Evolutionary conservation across 148 eudicot species (phyloP).

Genomic region (Gaultheria prostrata): DNA sequence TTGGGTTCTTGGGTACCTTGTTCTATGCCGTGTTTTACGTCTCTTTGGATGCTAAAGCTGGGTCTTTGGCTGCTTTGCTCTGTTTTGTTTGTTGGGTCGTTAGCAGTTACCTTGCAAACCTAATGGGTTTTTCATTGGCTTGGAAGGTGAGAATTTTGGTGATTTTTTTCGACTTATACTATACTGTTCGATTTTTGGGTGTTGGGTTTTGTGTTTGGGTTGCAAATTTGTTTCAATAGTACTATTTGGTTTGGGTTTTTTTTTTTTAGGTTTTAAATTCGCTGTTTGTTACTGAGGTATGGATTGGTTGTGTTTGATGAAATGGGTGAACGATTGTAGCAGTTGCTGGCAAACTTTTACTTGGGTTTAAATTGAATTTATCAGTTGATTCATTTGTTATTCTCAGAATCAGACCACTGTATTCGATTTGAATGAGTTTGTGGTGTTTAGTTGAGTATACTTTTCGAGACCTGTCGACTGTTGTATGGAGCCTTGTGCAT

Average conservation of each 20-base stretch:
- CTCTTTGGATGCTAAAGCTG: conserved; percentile 50
- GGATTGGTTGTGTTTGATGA: not conserved
- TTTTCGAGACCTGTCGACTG: not conserved
- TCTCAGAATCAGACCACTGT: not conserved
- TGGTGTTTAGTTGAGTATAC: not conserved
- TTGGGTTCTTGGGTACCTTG: conserved; percentile 32
- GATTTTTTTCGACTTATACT: not conserved
- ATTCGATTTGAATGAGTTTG: not conserved
- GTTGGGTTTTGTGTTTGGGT: not conserved
- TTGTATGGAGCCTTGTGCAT: not conserved
- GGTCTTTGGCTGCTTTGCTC: conserved; percentile 49
- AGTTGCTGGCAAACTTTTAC: not conserved
- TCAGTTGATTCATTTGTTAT: not conserved
- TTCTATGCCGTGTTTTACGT: conserved; percentile 39
- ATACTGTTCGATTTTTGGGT: not conserved
- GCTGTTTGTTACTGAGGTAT: not conserved
- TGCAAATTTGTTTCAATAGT: not conserved
- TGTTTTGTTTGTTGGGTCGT: conserved; percentile 52
- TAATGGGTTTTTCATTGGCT: conserved; percentile 45
- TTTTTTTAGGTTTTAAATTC: not conserved
- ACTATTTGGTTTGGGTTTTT: not conserved
- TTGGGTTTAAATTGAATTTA: not conserved
- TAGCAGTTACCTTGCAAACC: conserved; percentile 29
- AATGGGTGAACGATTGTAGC: not conserved
- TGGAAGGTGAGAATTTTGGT: conserved; percentile 45